Base-by-base conservation (phyloP, 139 green algal genomes). In the Chloropicon primus region DNA sequence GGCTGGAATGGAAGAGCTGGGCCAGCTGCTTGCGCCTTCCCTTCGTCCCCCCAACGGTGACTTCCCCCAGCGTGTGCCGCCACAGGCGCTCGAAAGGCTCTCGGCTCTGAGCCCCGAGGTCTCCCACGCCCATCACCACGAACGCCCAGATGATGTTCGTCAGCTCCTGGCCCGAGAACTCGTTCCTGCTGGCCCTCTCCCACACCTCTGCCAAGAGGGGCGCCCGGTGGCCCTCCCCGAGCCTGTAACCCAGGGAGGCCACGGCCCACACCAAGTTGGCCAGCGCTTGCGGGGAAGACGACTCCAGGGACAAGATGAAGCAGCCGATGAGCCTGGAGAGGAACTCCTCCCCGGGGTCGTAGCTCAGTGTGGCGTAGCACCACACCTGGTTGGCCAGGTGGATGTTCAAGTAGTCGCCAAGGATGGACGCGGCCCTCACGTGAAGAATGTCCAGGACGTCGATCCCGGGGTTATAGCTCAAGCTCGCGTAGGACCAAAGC, bases 231-330 rank as follows among this genome's bases (percentile, higher is more conserved):
- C 27, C 25, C 1, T 80, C 72, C 25, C 71, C 71, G 26, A 80
- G 83, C 21, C 71, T 27, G 80, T 80, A 84, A 17, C 80, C 77
- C 21, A 86, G 83, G 23, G 74, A 74, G 29, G 77, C 77, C 3
- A 86, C 74, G 0, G 75, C 83, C 83, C 83, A 86, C 21, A 84
- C 71, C 24, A 77, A 54, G 78, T 86, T 86, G 73, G 82, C 79
- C 0, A 82, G 5, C 3, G 71, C 5, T 5, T 25, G 24, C 3
- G 71, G 71, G 3, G 71, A 26, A 10, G 71, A 10, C 71, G 3
- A 10, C 10, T 62, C 41, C 41, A 62, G 17, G 41, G 10, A n/a
- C 41, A 17, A 62, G 41, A 17, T 17, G 41, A 62, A 62, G 41
- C 41, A 17, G 17, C 10, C 5, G 41, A 5, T 62, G 41, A 62